Conservation (phyloP, 1,284 basidiomycete genomes). For the Fomitopsis pinicola region DNA sequence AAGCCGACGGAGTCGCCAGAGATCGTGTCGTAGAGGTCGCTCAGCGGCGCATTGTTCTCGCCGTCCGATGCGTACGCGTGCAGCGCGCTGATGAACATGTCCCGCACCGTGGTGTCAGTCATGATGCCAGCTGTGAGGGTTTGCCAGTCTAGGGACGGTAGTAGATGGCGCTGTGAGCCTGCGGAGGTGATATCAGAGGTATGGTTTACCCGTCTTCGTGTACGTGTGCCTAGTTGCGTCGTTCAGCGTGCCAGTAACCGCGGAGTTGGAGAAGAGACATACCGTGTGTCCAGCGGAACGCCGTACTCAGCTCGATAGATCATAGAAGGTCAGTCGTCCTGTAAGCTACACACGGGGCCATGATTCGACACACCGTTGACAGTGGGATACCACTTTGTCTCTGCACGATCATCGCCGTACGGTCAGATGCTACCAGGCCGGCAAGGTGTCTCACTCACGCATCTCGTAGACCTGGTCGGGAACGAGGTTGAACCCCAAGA, state of each 20-base stretch:
- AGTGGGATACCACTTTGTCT: slow-evolving; percentile 61
- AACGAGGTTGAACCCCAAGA: slow-evolving; percentile 61
- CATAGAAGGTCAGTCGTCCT: slow-evolving; percentile 12
- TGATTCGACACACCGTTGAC: slow-evolving; percentile 32
- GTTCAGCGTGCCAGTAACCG: too few species aligned
- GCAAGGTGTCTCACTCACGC: slow-evolving; percentile 36
- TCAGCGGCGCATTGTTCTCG: slow-evolving; percentile 47
- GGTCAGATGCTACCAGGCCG: too few species aligned
- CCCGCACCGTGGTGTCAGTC: slow-evolving; percentile 44
- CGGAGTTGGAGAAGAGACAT: too few species aligned
- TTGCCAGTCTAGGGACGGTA: slow-evolving; percentile 48
- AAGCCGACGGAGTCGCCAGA: slow-evolving; percentile 46
- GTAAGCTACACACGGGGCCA: background rate
- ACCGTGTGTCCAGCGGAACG: slow-evolving; percentile 53
- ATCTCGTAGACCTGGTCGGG: slow-evolving; percentile 55
- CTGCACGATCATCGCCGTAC: slow-evolving; percentile 25
- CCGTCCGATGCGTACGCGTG: slow-evolving; percentile 53
- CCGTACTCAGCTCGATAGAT: slow-evolving; percentile 43
- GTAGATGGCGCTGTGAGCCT: background rate
- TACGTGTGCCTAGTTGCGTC: slow-evolving; percentile 46
- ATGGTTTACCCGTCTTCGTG: slow-evolving; percentile 52
- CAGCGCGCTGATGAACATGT: slow-evolving; percentile 53
- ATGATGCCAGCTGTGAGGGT: slow-evolving; percentile 58
- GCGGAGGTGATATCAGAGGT: background rate
- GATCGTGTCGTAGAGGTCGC: slow-evolving; percentile 62